Evolutionary conservation across 140 eudicot genomes (phyloP), one percentile per base, ranked within the genome.

Genomic region (Bidens hawaiensis): DNA sequence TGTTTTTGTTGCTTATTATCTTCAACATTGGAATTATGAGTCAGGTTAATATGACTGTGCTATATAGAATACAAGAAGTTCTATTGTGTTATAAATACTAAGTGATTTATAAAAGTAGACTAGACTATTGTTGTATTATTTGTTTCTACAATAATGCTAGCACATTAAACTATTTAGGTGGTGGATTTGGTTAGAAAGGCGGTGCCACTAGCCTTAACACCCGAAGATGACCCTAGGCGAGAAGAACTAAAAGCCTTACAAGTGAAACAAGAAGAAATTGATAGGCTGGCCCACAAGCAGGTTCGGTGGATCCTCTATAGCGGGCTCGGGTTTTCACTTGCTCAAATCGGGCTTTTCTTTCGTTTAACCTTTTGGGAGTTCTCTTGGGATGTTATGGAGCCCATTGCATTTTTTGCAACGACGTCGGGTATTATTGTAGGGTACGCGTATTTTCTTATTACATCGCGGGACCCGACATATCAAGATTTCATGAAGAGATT

Each of bases 311-410:
- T 91, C 49, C 79, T 91, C 26, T 91, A 90, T 85, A 71, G 80
- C 9, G 96, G 98, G 6, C 79, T 91, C n/a, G 89, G 88, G 22
- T 27, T 82, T 30, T 64, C 79, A 13, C 46, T 91, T 60, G 38
- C 75, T 30, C 95, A 84, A 47, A 80, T 74, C 8, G 81, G 87
- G 14, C 96, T 91, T 4, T 91, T 91, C 78, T 87, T 91, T 11
- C 93, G 96, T 13, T 76, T 91, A 27, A 91, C 98, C 2, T 91
- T 82, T 62, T 91, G 96, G 98, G 98, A 91, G 42, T 91, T 91
- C 65, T 91, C 98, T 9, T 91, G 98, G 98, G 98, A 91, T 54
- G 98, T 87, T 14, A 91, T 87, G 98, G 98, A 91, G 79, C 98
- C 98, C 5, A 82, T 91, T 41, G 79, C 95, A 25, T 87, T 87